Evolutionary conservation across 129 eudicot genomes (phyloP).

Genomic region (Lactuca sativa): DNA sequence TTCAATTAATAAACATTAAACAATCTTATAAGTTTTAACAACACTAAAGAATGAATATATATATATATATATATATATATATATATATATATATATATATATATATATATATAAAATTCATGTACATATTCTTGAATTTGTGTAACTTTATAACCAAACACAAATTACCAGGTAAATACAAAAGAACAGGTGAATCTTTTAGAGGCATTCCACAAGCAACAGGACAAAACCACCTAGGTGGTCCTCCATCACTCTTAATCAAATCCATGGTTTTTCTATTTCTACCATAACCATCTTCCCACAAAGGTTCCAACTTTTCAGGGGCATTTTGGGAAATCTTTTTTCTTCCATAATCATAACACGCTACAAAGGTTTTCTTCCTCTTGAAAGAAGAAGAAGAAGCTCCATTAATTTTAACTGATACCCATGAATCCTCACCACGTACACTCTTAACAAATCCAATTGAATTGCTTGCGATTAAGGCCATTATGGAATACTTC

Average conservation of each 20-base stretch:
- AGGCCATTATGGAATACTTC: constrained; percentile 20
- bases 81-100: background rate
- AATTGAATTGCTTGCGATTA: constrained; percentile 8
- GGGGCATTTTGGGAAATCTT: constrained; percentile 6
- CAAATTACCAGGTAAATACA: constrained; percentile 84
- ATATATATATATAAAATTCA: background rate
- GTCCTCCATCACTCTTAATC: constrained; percentile 80
- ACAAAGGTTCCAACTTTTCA: constrained; percentile 53
- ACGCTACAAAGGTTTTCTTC: constrained; percentile 28
- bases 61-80: background rate
- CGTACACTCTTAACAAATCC: constrained; percentile 34
- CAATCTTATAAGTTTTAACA: background rate
- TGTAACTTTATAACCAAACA: background rate
- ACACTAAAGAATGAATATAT: background rate
- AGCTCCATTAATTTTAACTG: constrained; percentile 38
- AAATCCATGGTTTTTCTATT: constrained; percentile 47
- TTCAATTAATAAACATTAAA: background rate
- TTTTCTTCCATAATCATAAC: constrained; percentile 25
- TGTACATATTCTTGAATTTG: background rate
- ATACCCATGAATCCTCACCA: constrained; percentile 37
- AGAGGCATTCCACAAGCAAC: constrained; percentile 60
- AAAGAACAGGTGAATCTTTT: constrained; percentile 61
- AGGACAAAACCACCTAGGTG: constrained; percentile 89
- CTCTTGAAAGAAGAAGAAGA: constrained; percentile 11
- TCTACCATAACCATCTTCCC: constrained; percentile 93